Evolutionary conservation across 768 basidiomycete species (phyloP).

Genomic region (Chalciporus piperatus): DNA sequence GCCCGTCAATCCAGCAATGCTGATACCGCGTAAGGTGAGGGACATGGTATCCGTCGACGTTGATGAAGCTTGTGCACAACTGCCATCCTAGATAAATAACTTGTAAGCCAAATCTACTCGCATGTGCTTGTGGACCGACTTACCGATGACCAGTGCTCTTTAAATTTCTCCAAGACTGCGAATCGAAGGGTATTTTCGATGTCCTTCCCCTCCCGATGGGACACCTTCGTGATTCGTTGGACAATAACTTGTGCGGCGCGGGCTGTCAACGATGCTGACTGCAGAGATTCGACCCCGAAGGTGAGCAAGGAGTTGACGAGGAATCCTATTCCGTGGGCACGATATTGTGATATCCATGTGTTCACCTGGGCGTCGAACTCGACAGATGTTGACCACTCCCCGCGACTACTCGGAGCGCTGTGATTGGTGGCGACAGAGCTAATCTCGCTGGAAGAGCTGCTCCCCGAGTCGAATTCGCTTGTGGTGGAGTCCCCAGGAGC

Average conservation of each 20-base stretch:
- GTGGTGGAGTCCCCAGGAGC: no score
- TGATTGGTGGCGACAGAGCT: no score
- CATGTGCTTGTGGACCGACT: neutral
- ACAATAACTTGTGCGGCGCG: constrained; percentile 1
- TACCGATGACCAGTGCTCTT: constrained; percentile 13
- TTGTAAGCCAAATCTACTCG: neutral
- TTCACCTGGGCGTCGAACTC: no score
- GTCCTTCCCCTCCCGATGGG: neutral
- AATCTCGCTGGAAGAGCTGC: no score
- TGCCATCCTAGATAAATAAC: constrained; percentile 5
- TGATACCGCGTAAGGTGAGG: constrained; percentile 19
- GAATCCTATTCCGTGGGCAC: neutral
- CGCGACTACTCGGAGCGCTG: no score
- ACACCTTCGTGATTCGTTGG: neutral
- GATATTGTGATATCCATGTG: neutral
- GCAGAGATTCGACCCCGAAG: neutral
- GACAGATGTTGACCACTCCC: neutral
- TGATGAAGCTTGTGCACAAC: constrained; percentile 2
- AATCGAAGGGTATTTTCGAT: constrained; percentile 6
- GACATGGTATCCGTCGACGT: neutral
- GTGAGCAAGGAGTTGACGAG: constrained; percentile 6
- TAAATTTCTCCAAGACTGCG: constrained; percentile 7
- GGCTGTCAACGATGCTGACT: constrained; percentile 2
- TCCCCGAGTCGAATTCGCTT: no score
- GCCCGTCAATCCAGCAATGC: constrained; percentile 33